phyloP scores from a whole-genome alignment of 495 filamentous ascomycete species.

The Trichoderma parareesei region DNA sequence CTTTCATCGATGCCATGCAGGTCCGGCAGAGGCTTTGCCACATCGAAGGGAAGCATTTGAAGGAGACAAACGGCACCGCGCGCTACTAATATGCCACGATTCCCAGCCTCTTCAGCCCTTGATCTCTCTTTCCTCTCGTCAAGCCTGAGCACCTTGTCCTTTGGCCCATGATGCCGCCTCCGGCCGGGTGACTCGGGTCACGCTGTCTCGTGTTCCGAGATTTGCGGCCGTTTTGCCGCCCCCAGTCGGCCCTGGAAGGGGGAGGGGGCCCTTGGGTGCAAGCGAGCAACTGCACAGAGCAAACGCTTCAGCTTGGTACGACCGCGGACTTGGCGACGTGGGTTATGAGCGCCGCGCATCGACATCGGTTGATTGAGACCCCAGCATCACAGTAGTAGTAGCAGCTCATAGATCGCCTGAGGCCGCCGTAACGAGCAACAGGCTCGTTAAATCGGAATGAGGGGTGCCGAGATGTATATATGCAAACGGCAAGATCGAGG shows the following conservation, averaged over 20 bases:
- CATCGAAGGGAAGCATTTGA: neutral
- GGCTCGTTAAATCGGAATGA: neutral
- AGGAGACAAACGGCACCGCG: neutral
- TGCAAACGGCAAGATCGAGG: neutral
- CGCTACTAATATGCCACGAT: neutral
- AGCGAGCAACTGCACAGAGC: neutral
- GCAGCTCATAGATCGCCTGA: neutral
- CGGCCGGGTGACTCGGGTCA: neutral
- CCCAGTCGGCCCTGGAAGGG: neutral
- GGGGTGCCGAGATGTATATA: neutral
- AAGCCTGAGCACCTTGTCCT: neutral
- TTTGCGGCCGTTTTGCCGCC: neutral
- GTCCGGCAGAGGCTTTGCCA: neutral
- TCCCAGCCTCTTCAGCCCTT: neutral
- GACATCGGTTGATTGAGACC: neutral
- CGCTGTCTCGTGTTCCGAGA: neutral
- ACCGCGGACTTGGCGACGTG: neutral
- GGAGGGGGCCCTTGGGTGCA: neutral
- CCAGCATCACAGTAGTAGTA: neutral
- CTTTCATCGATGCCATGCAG: neutral
- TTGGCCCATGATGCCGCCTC: neutral
- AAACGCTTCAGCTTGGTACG: neutral
- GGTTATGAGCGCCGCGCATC: neutral
- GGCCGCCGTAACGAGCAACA: neutral
- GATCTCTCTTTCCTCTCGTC: neutral